These are phyloP conservation scores for Microdochium paspali DNA, from an alignment of 2,329 filamentous ascomycete species.

Conservation along the genomic window DNA sequence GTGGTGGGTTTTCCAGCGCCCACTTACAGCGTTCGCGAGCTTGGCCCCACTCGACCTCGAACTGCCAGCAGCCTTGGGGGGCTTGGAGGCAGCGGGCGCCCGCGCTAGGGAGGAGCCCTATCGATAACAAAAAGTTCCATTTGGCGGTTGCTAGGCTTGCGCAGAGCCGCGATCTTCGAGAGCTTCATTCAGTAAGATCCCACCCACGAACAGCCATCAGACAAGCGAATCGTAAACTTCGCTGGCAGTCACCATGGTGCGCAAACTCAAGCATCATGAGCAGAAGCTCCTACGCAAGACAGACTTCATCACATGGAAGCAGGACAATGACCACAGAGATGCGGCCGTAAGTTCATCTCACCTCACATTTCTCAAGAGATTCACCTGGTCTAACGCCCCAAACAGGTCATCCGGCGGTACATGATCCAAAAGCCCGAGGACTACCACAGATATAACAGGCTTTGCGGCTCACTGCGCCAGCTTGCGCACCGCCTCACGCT, in stretches of 20 bases:
- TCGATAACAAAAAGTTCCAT: conserved; percentile 8
- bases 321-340: conserved; percentile 79
- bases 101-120: conserved; percentile 6
- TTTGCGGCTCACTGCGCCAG: conserved; percentile 79
- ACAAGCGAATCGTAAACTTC: conserved; percentile 1
- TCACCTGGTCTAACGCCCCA: not conserved
- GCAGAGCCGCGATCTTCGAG: too few relatives aligned
- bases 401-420: conserved; percentile 66
- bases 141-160: too few relatives aligned
- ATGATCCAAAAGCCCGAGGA: conserved; percentile 84
- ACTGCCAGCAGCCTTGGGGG: too few relatives aligned
- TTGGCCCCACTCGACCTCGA: too few relatives aligned
- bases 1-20: not conserved
- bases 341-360: conserved; percentile 39
- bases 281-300: conserved; percentile 87
- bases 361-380: too few relatives aligned
- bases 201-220: too few relatives aligned
- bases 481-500: conserved; percentile 81
- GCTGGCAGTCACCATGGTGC: conserved; percentile 67
- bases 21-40: too few relatives aligned
- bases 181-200: too few relatives aligned
- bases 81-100: too few relatives aligned
- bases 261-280: conserved; percentile 95
- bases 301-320: conserved; percentile 91
- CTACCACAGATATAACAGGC: conserved; percentile 57